Evolutionary conservation across 306 rosid genomes (phyloP), one percentile per base, ranked within the genome.

Genomic region (Gillenia trifoliata): DNA sequence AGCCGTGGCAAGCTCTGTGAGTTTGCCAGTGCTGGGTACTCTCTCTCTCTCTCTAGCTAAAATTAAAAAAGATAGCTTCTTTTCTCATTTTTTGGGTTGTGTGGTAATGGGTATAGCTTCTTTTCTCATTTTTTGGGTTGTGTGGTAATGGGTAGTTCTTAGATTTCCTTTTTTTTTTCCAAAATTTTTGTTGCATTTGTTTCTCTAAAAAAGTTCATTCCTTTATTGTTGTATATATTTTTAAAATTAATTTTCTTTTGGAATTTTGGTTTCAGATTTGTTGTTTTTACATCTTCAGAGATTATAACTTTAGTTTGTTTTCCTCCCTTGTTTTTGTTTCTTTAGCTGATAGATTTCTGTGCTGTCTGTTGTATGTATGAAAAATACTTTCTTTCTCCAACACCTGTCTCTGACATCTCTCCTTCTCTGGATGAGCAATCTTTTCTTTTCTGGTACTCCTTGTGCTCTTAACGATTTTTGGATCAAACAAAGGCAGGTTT

Each of bases 1-100:
- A 86, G 88, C 57, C 81, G 96, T 50, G 98, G 96, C 25, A 92
- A 92, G 83, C 98, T 92, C 82, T 87, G 72, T 75, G 97, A 92
- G 81, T 92, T 88, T 78, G 89, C 92, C 55, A 92, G 85, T 77
- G 82, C 90, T 68, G 93, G 93, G 97, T 92, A 33, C 62, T 56
- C 16, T 64, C 19, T 71, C 66, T 72, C 64, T 56, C 2, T 30
- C 41, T 59, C 69, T 71, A 63, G 25, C 40, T 71, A n/a, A n/a
- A 12, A 29, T 25, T 6, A 54, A 52, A 22, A 54, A 54, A 22
- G 3, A 22, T 26, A 3, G 16, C 19, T 30, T 47, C 7, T n/a
- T 29, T 68, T 12, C 22, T 41, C 2, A 41, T 29, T 43, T 55
- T 55, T 66, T 26, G 50, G 45, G 15, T 17, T 52, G 9, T 25